Evolutionary conservation across 768 basidiomycete species (phyloP).

Genomic region (Hygrophoropsis aurantiaca): DNA sequence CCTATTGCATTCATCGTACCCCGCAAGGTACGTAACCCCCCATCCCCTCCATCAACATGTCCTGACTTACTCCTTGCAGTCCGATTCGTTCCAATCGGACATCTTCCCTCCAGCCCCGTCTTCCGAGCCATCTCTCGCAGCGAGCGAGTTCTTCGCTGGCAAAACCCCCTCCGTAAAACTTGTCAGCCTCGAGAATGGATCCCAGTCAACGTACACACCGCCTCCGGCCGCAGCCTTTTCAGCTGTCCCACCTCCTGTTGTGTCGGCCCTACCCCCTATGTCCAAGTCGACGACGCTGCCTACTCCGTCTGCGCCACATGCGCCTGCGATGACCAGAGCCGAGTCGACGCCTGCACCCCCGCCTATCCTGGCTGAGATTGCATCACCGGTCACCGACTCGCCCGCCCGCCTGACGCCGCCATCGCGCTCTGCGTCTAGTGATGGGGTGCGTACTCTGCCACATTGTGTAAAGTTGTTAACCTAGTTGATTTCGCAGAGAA

Average conservation of each 20-base stretch:
- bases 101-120: conserved; percentile 94
- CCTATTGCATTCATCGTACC: conserved; percentile 96
- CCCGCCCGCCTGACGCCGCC: conserved; percentile 16
- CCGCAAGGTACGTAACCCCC: conserved; percentile 60
- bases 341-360: conserved; percentile 24
- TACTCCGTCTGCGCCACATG: conserved; percentile 26
- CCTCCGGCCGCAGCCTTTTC: conserved; percentile 26
- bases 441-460: conserved; percentile 30
- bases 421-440: conserved; percentile 15
- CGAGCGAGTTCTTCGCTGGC: conserved; percentile 86
- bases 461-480: background rate
- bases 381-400: conserved; percentile 5
- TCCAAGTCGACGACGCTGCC: conserved; percentile 30
- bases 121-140: conserved; percentile 72
- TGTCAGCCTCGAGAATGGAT: conserved; percentile 75
- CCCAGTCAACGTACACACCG: conserved; percentile 27
- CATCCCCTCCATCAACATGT: background rate
- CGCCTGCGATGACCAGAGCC: conserved; percentile 31
- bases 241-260: conserved; percentile 23
- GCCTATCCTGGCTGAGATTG: conserved; percentile 9
- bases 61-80: conserved; percentile 38
- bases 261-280: conserved; percentile 19
- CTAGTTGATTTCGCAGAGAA: conserved; percentile 10
- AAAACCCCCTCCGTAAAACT: conserved; percentile 78
- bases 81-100: conserved; percentile 96